Base-by-base conservation (phyloP, 2,329 filamentous ascomycete species). In the Fusarium nurragi region DNA sequence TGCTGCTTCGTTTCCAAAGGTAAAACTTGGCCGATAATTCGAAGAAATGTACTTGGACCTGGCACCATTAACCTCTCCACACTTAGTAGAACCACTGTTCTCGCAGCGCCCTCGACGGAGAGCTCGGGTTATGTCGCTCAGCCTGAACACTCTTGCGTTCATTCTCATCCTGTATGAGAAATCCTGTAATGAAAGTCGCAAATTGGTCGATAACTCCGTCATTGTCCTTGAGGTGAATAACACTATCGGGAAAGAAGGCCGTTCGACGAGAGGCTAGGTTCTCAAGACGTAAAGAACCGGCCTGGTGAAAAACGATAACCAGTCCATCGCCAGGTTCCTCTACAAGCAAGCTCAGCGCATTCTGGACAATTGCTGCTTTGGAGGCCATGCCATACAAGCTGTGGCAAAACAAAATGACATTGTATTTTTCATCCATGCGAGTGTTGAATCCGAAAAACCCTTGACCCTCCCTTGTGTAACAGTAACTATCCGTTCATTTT, bases 381-480 rank as follows among this genome's bases (percentile, higher is more conserved):
- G 78, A 77, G 0, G 77, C 77, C 81, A 89, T 84, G 58, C 84
- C 85, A 64, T 89, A 88, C 81, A 89, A 82, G 75, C 87, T 88
- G 71, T 89, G 86, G 64, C 86, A 89, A 73, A 89, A 87, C 6
- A 90, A 68, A 18, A 89, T 71, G 37, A 88, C 13, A 62, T 89
- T 81, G 67, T 81, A 89, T 57, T 76, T 80, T 21, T 78, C 71
- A 28, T 75, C 65, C 1, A n/a, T 64, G 22, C 72, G 64, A 38
- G 60, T 65, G 9, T 78, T 54, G n/a, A 73, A 53, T 57, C 13
- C 59, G 65, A 86, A 86, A 11, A 77, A 73, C 7, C 51, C 39
- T 66, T 45, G 76, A 67, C 70, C 14, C 39, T 36, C 48, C 37
- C 19, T 16, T 14, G 4, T 14, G 32, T 11, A n/a, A 28, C 18